Base-by-base conservation (phyloP, 495 filamentous ascomycete species). In the Aspergillus bridgeri region DNA sequence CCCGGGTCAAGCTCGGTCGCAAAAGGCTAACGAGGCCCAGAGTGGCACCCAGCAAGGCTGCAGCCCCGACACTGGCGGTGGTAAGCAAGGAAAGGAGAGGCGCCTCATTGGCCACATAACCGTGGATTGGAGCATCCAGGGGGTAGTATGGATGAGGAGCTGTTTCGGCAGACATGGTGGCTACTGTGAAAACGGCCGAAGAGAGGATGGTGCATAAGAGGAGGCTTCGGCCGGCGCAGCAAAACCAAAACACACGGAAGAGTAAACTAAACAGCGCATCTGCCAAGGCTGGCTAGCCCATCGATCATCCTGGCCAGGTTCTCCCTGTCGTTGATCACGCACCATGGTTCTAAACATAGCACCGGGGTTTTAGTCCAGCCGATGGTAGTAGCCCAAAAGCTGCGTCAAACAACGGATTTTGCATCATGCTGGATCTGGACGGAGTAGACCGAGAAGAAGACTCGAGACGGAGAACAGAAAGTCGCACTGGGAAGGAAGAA, bases 61-160 rank as follows among this genome's bases (percentile, higher is more conserved):
- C 67, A 61, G 78, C 82, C 42, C 79, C 78, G 43, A 68, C 68
- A 21, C 77, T 72, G 58, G 87, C 86, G 38, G 75, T 69, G 29
- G 67, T 62, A 13, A 88, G 75, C n/a, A 89, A 69, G 25, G 71
- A 68, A 3, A 80, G 64, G 5, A 86, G 74, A 43, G 78, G 69
- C 65, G 75, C 75, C 62, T 81, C 73, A 71, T 89, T 90, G 56
- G 82, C 76, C 46, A 76, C 65, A 69, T 90, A 94, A 25, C 71
- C 77, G 13, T 78, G 71, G 48, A 94, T 84, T 19, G 75, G 54
- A 15, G 81, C 82, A 48, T 83, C 82, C 3, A 81, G 63, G 13
- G 90, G 90, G 60, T 88, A 89, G 68, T 91, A 93, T 9, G 89
- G 88, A 60, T 93, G 88, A 19, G 66, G 60, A 54, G 61, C 51